Percentiles rank a stretch among this genome's conserved stretches.
phyloP scores from a whole-genome alignment of 352 stramenopile species.

The Nothophytophthora sp. region DNA sequence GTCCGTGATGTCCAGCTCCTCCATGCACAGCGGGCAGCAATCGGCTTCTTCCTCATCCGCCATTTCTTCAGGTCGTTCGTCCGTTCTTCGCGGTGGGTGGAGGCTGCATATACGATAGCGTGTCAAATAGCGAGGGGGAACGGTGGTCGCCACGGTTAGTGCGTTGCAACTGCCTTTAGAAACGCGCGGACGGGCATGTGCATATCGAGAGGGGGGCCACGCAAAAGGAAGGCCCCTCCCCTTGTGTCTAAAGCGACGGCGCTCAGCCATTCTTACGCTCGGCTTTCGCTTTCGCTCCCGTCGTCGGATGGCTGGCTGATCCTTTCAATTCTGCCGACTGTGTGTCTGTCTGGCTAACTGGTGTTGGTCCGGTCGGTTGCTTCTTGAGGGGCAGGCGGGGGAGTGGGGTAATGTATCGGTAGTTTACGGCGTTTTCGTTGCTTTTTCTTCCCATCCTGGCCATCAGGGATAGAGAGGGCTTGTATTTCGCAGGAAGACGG shows the following conservation, averaged over 20 bases:
- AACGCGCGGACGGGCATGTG: no score
- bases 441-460: no score
- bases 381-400: not conserved
- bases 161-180: no score
- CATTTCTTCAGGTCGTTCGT: slow-evolving; percentile 28
- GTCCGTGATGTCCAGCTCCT: slow-evolving; percentile 98
- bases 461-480: no score
- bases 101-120: no score
- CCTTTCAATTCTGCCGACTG: slow-evolving; percentile 51
- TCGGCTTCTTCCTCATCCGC: slow-evolving; percentile 82
- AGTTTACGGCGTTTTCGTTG: no score
- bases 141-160: not conserved
- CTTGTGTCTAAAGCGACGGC: not conserved
- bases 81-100: slow-evolving; percentile 33
- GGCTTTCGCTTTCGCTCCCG: slow-evolving; percentile 20
- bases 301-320: slow-evolving; percentile 29
- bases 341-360: not conserved
- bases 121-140: not conserved
- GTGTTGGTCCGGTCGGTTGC: not conserved
- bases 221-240: no score
- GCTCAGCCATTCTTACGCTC: no score
- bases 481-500: no score
- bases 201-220: no score
- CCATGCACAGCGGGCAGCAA: slow-evolving; percentile 98
- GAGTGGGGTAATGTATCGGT: no score